Evolutionary conservation across 2,329 filamentous ascomycete genomes (phyloP), one percentile per base, ranked within the genome.

Genomic region (Capronia americana): DNA sequence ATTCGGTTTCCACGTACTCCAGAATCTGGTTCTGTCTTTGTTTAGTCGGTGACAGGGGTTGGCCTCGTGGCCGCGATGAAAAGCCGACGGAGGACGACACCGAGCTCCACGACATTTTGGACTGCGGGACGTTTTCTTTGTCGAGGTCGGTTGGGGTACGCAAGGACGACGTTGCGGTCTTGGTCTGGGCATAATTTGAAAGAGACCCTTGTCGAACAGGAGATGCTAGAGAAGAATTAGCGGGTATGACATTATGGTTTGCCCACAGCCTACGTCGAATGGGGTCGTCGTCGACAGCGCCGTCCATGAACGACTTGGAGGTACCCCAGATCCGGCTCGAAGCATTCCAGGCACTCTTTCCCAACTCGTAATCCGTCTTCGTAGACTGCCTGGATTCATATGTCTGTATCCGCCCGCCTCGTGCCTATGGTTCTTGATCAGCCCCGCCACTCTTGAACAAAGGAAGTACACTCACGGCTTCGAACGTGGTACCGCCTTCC

Each of bases 271-370:
- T 75, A 88, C 85, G 85, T 81, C 81, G 81, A 57, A 82, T 77
- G 56, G 77, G 79, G 44, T 78, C 76, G 55, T 79, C 74, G 68
- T 83, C 85, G 72, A 77, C 81, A 66, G 78, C 79, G 75, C 77
- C 77, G 73, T 80, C 81, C 26, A 79, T 79, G 66, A 83, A 79
- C 17, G 81, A 81, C 76, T 78, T 77, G 41, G 61, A 64, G 68
- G 79, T 84, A 12, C 81, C 81, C 86, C 86, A 88, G 50, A 87
- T 85, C 34, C 79, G 81, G 75, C 75, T 73, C 75, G 64, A 51
- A 32, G 66, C 24, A 48, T 80, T 78, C 81, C 80, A 78, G 71
- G 77, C 79, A 38, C 78, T 70, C 63, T 79, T 81, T 50, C 77
- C 77, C 69, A 75, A 76, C 20, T 79, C 78, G 72, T 83, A 83